Conservation (phyloP, 2,329 filamentous ascomycete genomes). For the Microdochium nivale region DNA sequence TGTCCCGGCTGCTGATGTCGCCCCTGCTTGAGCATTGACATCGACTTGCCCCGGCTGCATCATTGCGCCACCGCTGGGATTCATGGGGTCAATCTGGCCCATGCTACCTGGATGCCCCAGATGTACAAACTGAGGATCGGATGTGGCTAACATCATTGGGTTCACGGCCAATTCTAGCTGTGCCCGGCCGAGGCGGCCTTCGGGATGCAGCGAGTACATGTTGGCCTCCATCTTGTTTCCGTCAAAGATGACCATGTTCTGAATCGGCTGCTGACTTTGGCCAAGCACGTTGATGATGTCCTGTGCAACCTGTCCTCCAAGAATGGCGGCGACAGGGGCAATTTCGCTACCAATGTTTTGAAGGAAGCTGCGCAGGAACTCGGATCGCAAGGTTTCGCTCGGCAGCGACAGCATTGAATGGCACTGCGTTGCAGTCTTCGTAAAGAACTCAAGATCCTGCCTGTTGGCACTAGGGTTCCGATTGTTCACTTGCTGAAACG, state of each 20-base stretch:
- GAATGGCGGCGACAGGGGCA: conserved; percentile 76
- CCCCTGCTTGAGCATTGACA: background rate
- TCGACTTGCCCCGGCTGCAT: background rate
- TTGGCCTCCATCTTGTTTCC: conserved; percentile 70
- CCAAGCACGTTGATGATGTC: conserved; percentile 96
- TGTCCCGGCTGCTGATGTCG: background rate
- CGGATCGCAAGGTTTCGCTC: conserved; percentile 54
- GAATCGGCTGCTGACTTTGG: conserved; percentile 84
- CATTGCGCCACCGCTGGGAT: background rate
- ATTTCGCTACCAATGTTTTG: conserved; percentile 81
- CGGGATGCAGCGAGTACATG: conserved; percentile 75
- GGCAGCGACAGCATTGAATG: conserved; percentile 68
- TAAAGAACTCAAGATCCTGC: conserved; percentile 68
- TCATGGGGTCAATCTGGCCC: background rate
- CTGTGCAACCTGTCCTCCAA: conserved; percentile 86
- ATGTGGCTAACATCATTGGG: conserved; percentile 6
- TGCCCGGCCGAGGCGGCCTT: conserved; percentile 42
- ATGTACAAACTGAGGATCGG: background rate
- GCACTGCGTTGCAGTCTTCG: conserved; percentile 65
- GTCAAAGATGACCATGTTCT: conserved; percentile 91
- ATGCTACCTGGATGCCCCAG: background rate
- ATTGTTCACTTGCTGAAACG: conserved; percentile 59
- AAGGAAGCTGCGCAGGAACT: conserved; percentile 75
- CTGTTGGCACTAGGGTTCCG: conserved; percentile 45
- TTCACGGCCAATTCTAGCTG: conserved; percentile 26